These are phyloP conservation scores for Diaporthe batatas DNA, from an alignment of 2,329 filamentous ascomycete species.

Conservation along the genomic window DNA sequence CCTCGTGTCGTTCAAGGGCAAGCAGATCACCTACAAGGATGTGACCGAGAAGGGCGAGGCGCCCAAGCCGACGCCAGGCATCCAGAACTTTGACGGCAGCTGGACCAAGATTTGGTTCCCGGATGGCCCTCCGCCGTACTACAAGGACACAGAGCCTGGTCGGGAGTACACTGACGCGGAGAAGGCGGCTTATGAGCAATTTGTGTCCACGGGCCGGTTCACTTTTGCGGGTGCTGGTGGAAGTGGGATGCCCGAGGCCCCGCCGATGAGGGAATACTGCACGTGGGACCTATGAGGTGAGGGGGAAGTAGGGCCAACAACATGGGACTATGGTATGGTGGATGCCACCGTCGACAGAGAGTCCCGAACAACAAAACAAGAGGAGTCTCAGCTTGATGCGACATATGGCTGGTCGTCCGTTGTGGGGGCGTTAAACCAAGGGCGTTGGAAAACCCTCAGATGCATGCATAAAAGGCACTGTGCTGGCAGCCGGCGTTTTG, in stretches of 20 bases:
- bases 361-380: too few relatives aligned
- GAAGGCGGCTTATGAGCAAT: constrained; percentile 58
- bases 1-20: constrained; percentile 51
- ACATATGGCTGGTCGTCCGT: neutral
- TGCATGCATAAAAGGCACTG: constrained; percentile 7
- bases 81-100: constrained; percentile 65
- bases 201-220: constrained; percentile 77
- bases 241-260: constrained; percentile 80
- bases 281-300: constrained; percentile 72
- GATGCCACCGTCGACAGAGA: too few relatives aligned
- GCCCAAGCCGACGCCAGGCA: constrained; percentile 55
- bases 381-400: neutral
- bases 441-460: neutral
- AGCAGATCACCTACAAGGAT: constrained; percentile 52
- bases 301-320: neutral
- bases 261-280: constrained; percentile 83
- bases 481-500: constrained; percentile 12
- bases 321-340: neutral
- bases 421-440: neutral
- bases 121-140: constrained; percentile 74
- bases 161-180: constrained; percentile 55
- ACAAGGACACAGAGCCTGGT: constrained; percentile 72
- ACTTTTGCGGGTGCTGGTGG: constrained; percentile 55
- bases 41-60: constrained; percentile 46
- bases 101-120: constrained; percentile 79